These are phyloP conservation scores for Leccinum boreale DNA, from an alignment of 768 basidiomycete genomes.

Conservation along the genomic window DNA sequence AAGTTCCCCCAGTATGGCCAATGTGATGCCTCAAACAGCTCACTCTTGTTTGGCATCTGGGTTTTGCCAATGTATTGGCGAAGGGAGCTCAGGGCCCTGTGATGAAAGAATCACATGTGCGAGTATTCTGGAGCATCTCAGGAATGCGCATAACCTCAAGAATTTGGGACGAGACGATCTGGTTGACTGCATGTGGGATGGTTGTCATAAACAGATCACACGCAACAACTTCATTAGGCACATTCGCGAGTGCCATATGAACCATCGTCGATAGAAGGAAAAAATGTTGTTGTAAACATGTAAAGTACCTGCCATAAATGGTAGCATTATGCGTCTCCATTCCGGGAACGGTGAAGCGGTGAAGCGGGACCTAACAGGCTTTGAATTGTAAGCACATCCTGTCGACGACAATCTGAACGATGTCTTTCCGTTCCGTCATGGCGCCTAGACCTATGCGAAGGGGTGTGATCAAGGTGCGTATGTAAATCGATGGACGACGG, in stretches of 20 bases:
- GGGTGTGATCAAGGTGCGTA: neutral
- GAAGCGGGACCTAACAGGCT: too few species aligned
- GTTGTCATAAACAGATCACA: neutral
- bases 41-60: neutral
- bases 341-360: too few species aligned
- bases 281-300: too few species aligned
- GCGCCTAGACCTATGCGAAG: slow-evolving; percentile 71
- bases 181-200: neutral
- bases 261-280: neutral
- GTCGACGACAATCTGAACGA: slow-evolving; percentile 70
- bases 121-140: neutral
- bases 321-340: too few species aligned
- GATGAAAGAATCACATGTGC: neutral
- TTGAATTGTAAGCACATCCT: slow-evolving; percentile 39
- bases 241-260: neutral
- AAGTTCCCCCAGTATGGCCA: neutral
- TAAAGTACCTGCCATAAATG: too few species aligned
- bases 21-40: neutral
- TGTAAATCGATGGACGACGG: neutral
- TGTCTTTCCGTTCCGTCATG: slow-evolving; percentile 95
- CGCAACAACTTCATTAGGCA: neutral
- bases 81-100: neutral
- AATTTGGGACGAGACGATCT: neutral
- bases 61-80: neutral
- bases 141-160: neutral